phyloP scores from a whole-genome alignment of 2,329 filamentous ascomycete genomes.

The Cordyceps tenuipes region DNA sequence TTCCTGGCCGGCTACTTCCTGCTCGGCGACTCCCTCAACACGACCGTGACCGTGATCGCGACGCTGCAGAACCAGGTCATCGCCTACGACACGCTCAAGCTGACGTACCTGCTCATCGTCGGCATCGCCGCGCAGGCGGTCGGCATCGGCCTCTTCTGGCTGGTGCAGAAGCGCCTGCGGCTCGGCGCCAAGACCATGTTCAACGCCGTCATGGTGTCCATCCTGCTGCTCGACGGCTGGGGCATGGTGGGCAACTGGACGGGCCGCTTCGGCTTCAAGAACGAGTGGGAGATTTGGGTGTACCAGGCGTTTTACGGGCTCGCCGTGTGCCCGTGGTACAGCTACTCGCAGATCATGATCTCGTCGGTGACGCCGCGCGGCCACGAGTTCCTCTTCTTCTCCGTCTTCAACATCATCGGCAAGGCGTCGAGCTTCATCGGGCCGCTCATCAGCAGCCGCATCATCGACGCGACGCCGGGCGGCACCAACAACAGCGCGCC shows the following conservation, averaged over 20 bases:
- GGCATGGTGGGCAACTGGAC: constrained; percentile 41
- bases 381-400: constrained; percentile 64
- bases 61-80: constrained; percentile 60
- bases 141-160: constrained; percentile 56
- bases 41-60: constrained; percentile 58
- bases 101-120: constrained; percentile 59
- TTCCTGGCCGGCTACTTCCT: constrained; percentile 62
- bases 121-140: constrained; percentile 55
- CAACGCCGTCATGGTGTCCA: constrained; percentile 52
- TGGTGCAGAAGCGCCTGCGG: constrained; percentile 48
- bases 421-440: constrained; percentile 63
- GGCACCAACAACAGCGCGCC: constrained; percentile 50
- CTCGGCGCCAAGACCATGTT: constrained; percentile 62
- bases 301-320: constrained; percentile 53
- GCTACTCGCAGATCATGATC: constrained; percentile 64
- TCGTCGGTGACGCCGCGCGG: constrained; percentile 59
- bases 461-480: constrained; percentile 52
- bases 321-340: constrained; percentile 62
- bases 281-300: constrained; percentile 37
- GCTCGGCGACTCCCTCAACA: constrained; percentile 62
- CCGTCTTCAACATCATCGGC: constrained; percentile 58
- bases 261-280: constrained; percentile 34
- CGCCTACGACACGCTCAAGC: constrained; percentile 53
- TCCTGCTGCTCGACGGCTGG: constrained; percentile 49
- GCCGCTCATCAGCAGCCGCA: constrained; percentile 59